phyloP scores from a whole-genome alignment of 805 yeast genomes.

The Novakomyces olei region DNA sequence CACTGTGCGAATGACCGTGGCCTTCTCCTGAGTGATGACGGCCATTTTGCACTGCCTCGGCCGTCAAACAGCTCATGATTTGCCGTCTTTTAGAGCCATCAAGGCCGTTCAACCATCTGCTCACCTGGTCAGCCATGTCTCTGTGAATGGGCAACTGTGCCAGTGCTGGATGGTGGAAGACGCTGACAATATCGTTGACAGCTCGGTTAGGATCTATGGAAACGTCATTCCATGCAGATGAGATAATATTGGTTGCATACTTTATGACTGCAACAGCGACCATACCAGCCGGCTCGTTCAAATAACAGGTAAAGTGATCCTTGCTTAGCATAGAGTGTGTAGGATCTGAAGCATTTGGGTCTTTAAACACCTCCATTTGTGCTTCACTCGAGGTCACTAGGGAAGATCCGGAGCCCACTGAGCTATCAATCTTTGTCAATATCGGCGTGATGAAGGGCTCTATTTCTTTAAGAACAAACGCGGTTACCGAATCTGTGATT shows the following conservation, averaged over 20 bases:
- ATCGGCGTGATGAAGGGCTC: slow-evolving; percentile 11
- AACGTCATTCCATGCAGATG: slow-evolving; percentile 9
- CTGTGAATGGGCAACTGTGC: not conserved
- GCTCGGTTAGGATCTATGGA: slow-evolving; percentile 7
- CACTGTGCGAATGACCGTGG: no score
- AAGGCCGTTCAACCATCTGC: no score
- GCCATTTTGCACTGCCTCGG: no score
- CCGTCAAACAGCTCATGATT: no score
- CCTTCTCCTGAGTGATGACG: no score
- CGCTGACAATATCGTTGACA: slow-evolving; percentile 7
- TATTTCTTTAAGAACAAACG: slow-evolving; percentile 11
- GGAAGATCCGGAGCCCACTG: slow-evolving; percentile 8
- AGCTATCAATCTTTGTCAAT: slow-evolving; percentile 8
- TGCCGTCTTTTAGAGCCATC: no score
- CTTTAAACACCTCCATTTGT: slow-evolving; percentile 12
- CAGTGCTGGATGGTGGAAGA: slow-evolving; percentile 11
- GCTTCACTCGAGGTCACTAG: slow-evolving; percentile 9
- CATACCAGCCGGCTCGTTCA: slow-evolving; percentile 11
- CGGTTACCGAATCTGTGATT: slow-evolving; percentile 10
- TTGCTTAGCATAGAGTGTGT: slow-evolving; percentile 12
- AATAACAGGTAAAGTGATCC: slow-evolving; percentile 10
- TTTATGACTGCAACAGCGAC: slow-evolving; percentile 9
- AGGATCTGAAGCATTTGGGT: slow-evolving; percentile 9
- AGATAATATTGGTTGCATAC: slow-evolving; percentile 9
- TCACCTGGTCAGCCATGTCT: no score